Evolutionary conservation across 768 basidiomycete species (phyloP).

Genomic region (Trichaptum fuscoviolaceum): DNA sequence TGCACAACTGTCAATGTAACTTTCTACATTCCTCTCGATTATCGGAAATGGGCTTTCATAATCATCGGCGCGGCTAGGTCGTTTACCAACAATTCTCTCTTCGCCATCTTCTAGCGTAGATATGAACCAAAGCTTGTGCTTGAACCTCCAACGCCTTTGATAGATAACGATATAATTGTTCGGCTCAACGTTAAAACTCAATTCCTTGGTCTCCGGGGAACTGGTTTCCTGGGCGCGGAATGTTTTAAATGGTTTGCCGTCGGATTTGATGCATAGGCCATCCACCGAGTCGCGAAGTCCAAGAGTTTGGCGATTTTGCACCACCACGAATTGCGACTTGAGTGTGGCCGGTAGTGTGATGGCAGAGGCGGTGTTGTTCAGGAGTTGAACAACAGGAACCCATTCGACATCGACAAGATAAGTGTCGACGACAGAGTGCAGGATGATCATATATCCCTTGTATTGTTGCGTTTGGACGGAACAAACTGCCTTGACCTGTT

Average conservation of each 20-base stretch:
- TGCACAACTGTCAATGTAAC: too few species aligned
- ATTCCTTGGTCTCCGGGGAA: background rate
- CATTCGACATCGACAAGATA: background rate
- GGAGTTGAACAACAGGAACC: background rate
- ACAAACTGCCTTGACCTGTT: background rate
- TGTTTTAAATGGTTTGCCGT: background rate
- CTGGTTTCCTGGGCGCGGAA: background rate
- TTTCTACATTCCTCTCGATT: too few species aligned
- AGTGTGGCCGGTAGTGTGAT: background rate
- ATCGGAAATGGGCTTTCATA: too few species aligned
- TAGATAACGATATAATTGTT: background rate
- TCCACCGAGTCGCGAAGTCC: too few species aligned
- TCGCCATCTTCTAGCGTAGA: background rate
- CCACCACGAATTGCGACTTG: background rate
- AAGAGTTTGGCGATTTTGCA: too few species aligned
- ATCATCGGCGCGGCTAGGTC: too few species aligned
- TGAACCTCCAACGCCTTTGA: background rate
- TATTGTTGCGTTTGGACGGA: background rate
- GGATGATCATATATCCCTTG: background rate
- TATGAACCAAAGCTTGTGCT: background rate
- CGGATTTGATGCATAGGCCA: background rate
- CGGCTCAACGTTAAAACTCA: too few species aligned
- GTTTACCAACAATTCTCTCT: background rate
- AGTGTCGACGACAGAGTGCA: background rate
- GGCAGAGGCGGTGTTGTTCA: background rate